Percentiles rank a stretch among this genome's conserved stretches.
Conservation (phyloP, 169 alveolate species). For the Babesia bigemina region DNA sequence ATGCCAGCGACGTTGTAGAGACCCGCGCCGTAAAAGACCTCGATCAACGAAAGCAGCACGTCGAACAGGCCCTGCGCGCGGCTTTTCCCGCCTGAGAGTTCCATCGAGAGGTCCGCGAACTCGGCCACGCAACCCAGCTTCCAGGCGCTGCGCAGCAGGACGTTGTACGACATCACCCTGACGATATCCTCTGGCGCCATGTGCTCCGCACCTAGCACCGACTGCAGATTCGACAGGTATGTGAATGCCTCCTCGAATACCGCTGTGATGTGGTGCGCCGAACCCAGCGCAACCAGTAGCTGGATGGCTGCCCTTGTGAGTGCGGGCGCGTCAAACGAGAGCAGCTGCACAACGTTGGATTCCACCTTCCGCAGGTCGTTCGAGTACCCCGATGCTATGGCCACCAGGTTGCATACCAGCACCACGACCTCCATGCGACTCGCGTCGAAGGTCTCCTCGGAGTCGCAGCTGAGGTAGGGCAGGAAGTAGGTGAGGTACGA, state of each 20-base stretch:
- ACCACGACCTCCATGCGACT: conserved; percentile 31
- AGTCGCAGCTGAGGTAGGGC: conserved; percentile 39
- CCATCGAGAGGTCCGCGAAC: conserved; percentile 19
- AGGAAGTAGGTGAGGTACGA: conserved; percentile 44
- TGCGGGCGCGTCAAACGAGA: conserved; percentile 50
- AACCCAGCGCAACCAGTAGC: conserved; percentile 32
- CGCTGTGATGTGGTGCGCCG: conserved; percentile 1
- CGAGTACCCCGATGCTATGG: conserved; percentile 42
- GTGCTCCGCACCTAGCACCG: not conserved
- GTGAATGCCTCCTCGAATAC: conserved; percentile 22
- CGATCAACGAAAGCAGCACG: conserved; percentile 21
- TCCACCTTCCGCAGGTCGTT: conserved; percentile 24
- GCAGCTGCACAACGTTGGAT: conserved; percentile 9
- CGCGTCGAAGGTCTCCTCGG: conserved; percentile 20
- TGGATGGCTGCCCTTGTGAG: conserved; percentile 55
- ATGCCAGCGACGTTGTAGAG: conserved; percentile 50
- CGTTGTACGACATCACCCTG: conserved; percentile 22
- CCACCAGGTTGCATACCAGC: conserved; percentile 46
- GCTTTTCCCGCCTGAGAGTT: not conserved
- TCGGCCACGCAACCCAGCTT: conserved; percentile 56
- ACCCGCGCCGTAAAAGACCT: conserved; percentile 14
- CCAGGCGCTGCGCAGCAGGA: conserved; percentile 44
- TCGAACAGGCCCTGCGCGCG: conserved; percentile 14
- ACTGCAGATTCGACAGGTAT: conserved; percentile 18
- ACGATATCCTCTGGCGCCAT: conserved; percentile 21